These are phyloP conservation scores for Acacia confusa DNA, from an alignment of 306 rosid species.

Conservation along the genomic window DNA sequence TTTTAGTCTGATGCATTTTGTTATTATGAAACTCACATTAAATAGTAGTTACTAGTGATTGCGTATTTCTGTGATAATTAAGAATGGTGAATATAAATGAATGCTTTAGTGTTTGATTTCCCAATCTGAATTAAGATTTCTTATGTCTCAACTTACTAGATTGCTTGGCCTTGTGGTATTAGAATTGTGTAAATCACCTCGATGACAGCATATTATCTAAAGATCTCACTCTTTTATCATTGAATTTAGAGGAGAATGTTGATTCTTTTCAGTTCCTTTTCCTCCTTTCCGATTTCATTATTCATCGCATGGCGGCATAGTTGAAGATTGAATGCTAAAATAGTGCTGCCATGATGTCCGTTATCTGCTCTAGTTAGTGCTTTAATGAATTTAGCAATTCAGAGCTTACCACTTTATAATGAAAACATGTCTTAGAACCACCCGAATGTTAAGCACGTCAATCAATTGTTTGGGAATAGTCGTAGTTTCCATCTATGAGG, in stretches of 20 bases:
- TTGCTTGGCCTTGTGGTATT: background rate
- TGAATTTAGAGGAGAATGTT: background rate
- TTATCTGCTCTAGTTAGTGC: conserved; percentile 18
- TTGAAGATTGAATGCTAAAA: background rate
- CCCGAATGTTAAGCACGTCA: conserved; percentile 12
- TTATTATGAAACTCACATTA: background rate
- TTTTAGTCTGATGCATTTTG: conserved; percentile 4
- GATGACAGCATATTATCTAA: background rate
- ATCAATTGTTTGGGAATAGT: conserved; percentile 19
- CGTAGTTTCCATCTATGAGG: conserved; percentile 14
- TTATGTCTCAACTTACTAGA: background rate
- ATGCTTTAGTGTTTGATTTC: background rate
- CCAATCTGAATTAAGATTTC: background rate
- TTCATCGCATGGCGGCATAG: background rate
- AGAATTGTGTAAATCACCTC: background rate
- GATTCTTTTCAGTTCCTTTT: background rate
- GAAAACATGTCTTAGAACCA: background rate
- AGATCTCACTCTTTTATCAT: background rate
- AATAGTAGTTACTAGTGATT: background rate
- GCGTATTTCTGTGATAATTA: background rate
- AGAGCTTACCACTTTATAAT: conserved; percentile 2
- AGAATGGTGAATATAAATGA: background rate
- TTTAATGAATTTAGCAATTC: conserved; percentile 3
- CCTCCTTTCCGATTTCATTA: background rate
- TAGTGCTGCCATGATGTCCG: conserved; percentile 2